A percentile compares a stretch with the other conserved stretches of the same genome.
phyloP scores from a whole-genome alignment of 164 flowering plant genomes.

The Buxus sempervirens region DNA sequence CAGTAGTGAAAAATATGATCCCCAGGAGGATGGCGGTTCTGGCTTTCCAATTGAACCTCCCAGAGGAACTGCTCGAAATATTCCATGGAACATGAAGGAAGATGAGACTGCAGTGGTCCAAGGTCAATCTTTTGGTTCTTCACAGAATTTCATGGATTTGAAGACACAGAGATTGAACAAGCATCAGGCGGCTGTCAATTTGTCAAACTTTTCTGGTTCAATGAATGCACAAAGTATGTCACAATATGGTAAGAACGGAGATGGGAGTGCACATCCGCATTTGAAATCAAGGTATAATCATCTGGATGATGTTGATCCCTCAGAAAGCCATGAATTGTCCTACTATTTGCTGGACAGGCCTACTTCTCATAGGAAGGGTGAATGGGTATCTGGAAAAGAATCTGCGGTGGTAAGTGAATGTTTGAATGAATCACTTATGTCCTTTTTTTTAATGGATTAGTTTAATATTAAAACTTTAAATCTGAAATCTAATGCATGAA shows the following conservation, averaged over 20 bases:
- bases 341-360: constrained; percentile 44
- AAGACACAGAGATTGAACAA: constrained; percentile 39
- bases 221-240: constrained; percentile 46
- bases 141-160: constrained; percentile 32
- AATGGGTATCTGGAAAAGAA: constrained; percentile 32
- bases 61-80: constrained; percentile 28
- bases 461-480: too few species aligned
- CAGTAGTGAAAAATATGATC: constrained; percentile 47
- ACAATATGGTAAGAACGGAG: constrained; percentile 30
- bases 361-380: constrained; percentile 41
- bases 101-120: constrained; percentile 23
- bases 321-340: constrained; percentile 42
- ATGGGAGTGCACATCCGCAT: constrained; percentile 25
- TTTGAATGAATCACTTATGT: not conserved
- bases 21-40: constrained; percentile 49
- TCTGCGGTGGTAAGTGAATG: constrained; percentile 28
- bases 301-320: constrained; percentile 35
- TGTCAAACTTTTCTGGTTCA: constrained; percentile 51
- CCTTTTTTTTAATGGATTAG: not conserved
- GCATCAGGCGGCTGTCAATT: constrained; percentile 30
- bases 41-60: constrained; percentile 52
- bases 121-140: constrained; percentile 17
- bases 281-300: constrained; percentile 26
- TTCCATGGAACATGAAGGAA: constrained; percentile 20
- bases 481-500: not conserved